These are phyloP conservation scores for Cyberlindnera galapagoensis DNA, from an alignment of 805 yeast genomes.

Conservation along the genomic window DNA sequence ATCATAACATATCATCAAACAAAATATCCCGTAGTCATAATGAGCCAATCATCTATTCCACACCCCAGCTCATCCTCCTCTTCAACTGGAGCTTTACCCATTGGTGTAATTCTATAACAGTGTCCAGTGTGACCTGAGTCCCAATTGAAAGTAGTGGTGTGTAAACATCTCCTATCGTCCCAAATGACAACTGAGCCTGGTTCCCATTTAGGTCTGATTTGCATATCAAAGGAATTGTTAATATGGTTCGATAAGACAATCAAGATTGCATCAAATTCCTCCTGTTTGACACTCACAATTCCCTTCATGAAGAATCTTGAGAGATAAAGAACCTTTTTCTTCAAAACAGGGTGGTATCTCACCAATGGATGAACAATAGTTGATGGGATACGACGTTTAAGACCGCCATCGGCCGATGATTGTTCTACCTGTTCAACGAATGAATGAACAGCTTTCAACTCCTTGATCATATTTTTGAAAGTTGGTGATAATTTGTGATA, in stretches of 20 bases:
- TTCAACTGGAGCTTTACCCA: conserved; percentile 64
- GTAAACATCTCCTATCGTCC: conserved; percentile 72
- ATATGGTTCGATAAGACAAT: conserved; percentile 50
- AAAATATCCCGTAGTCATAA: no score
- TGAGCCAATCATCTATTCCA: neutral
- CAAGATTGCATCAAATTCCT: conserved; percentile 60
- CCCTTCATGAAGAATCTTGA: conserved; percentile 58
- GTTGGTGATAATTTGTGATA: conserved; percentile 64
- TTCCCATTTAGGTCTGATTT: conserved; percentile 66
- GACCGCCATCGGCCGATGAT: conserved; percentile 49
- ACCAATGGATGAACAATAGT: conserved; percentile 58
- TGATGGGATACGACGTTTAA: conserved; percentile 60
- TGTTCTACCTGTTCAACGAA: conserved; percentile 63
- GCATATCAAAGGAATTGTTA: conserved; percentile 51
- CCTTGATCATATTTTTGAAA: conserved; percentile 50
- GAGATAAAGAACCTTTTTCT: conserved; percentile 50
- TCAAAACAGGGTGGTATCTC: conserved; percentile 67
- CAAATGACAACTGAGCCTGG: conserved; percentile 65
- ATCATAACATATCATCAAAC: no score
- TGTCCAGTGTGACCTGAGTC: conserved; percentile 61
- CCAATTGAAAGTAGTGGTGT: conserved; percentile 70
- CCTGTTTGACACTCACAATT: conserved; percentile 66
- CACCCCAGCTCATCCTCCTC: conserved; percentile 32
- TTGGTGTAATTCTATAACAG: conserved; percentile 66
- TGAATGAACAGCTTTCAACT: conserved; percentile 63